phyloP scores from a whole-genome alignment of 2,329 filamentous ascomycete species.

The Aspergillus sergii region DNA sequence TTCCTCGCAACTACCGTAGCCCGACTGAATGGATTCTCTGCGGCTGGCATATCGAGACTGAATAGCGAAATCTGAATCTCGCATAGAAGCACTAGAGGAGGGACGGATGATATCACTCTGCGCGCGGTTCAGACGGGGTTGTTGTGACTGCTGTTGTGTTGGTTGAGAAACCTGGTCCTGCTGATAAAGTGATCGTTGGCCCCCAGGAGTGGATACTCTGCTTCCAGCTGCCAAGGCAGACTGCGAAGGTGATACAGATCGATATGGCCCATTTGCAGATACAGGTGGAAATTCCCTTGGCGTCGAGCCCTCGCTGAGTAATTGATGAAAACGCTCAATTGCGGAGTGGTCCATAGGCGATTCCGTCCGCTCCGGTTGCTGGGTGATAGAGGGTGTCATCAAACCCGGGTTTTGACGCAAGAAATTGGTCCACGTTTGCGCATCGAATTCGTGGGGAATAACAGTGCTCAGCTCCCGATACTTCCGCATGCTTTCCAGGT shows the following conservation, averaged over 20 bases:
- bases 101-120: slow-evolving; percentile 58
- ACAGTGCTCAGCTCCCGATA: slow-evolving; percentile 61
- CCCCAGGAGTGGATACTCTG: slow-evolving; percentile 41
- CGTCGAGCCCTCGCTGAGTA: slow-evolving; percentile 48
- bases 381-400: slow-evolving; percentile 28
- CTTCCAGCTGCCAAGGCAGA: slow-evolving; percentile 38
- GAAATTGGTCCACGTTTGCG: slow-evolving; percentile 76
- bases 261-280: slow-evolving; percentile 31
- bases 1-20: slow-evolving; percentile 75
- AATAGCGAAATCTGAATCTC: slow-evolving; percentile 36
- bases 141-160: slow-evolving; percentile 22
- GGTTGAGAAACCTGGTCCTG: slow-evolving; percentile 16
- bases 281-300: slow-evolving; percentile 43
- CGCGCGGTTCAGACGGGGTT: slow-evolving; percentile 24
- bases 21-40: slow-evolving; percentile 49
- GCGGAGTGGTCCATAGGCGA: slow-evolving; percentile 46
- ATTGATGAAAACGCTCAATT: slow-evolving; percentile 48
- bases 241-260: slow-evolving; percentile 42
- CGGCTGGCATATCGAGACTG: slow-evolving; percentile 29
- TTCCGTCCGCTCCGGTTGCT: slow-evolving; percentile 27
- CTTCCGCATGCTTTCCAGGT: slow-evolving; percentile 62
- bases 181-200: slow-evolving; percentile 30
- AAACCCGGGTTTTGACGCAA: slow-evolving; percentile 68
- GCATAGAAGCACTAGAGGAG: slow-evolving; percentile 62
- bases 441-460: slow-evolving; percentile 65